phyloP scores from a whole-genome alignment of 1,284 basidiomycete species.

The Tranzscheliella williamsii region DNA sequence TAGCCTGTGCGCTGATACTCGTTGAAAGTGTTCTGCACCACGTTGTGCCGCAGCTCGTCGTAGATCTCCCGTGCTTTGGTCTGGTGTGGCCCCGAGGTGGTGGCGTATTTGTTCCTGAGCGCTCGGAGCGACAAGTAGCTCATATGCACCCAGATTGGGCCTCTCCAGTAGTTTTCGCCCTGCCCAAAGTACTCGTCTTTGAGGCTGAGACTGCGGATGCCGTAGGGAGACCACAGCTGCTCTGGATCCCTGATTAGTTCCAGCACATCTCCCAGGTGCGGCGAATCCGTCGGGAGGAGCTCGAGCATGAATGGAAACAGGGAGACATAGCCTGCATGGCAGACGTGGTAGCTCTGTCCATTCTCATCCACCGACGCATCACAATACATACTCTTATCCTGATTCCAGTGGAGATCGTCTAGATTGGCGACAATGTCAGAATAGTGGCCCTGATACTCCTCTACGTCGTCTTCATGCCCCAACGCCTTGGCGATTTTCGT shows the following conservation, averaged over 20 bases:
- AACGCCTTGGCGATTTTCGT: constrained; percentile 62
- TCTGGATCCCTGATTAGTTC: constrained; percentile 77
- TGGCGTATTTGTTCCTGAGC: constrained; percentile 78
- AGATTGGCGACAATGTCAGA: constrained; percentile 80
- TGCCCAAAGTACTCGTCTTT: constrained; percentile 83
- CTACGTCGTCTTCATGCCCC: constrained; percentile 77
- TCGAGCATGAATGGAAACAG: constrained; percentile 84
- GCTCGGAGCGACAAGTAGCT: constrained; percentile 84
- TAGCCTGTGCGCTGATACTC: constrained; percentile 89
- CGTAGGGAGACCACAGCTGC: constrained; percentile 87
- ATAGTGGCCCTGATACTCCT: constrained; percentile 76
- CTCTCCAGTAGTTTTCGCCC: constrained; percentile 95
- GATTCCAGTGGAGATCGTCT: constrained; percentile 91
- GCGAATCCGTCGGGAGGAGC: constrained; percentile 71
- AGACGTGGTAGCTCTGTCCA: constrained; percentile 84
- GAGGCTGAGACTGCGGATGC: constrained; percentile 80
- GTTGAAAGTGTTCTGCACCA: constrained; percentile 84
- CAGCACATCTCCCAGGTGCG: constrained; percentile 76
- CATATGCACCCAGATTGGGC: constrained; percentile 94
- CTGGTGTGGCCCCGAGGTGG: constrained; percentile 78
- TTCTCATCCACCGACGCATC: constrained; percentile 81
- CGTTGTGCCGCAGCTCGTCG: constrained; percentile 74
- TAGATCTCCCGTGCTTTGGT: constrained; percentile 77
- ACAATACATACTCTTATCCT: constrained; percentile 86
- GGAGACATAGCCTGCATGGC: constrained; percentile 87